Evolutionary conservation across 805 yeast species (phyloP).

Genomic region (Spencermartinsiella europaea): DNA sequence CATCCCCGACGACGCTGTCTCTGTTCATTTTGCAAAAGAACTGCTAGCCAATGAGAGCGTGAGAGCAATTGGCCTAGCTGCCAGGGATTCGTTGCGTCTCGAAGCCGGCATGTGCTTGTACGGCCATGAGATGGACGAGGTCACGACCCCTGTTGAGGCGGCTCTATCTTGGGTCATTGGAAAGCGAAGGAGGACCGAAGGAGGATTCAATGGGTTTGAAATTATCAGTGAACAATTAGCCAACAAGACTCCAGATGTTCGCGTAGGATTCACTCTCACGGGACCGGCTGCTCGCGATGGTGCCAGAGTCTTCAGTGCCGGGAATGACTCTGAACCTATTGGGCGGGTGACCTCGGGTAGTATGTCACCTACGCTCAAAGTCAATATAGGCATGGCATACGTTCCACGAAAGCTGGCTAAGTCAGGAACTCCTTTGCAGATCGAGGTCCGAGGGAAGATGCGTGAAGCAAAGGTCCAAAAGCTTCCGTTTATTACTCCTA

Average conservation of each 20-base stretch:
- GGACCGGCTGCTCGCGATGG: constrained; percentile 96
- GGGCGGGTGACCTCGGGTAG: constrained; percentile 60
- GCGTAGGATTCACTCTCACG: constrained; percentile 66
- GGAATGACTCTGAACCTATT: constrained; percentile 48
- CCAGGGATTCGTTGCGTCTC: constrained; percentile 88
- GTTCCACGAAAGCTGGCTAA: constrained; percentile 66
- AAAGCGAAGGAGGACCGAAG: constrained; percentile 59
- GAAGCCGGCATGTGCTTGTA: constrained; percentile 99
- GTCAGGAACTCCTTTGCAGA: constrained; percentile 63
- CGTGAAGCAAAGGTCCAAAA: constrained; percentile 72
- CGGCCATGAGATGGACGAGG: constrained; percentile 83
- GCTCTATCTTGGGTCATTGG: constrained; percentile 87
- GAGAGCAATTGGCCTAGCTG: constrained; percentile 93
- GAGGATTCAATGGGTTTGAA: constrained; percentile 68
- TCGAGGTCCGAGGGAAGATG: constrained; percentile 78
- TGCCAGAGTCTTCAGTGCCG: constrained; percentile 51
- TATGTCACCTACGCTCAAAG: constrained; percentile 64
- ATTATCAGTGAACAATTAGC: constrained; percentile 65
- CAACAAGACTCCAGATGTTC: constrained; percentile 54
- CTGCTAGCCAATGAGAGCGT: constrained; percentile 51
- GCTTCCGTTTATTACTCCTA: constrained; percentile 77
- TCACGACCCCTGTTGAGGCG: constrained; percentile 81
- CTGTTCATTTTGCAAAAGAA: constrained; percentile 56
- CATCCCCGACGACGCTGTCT: constrained; percentile 49
- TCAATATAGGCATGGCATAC: constrained; percentile 89